Conservation (phyloP, 345 rosid species). For the Turritis glabra region DNA sequence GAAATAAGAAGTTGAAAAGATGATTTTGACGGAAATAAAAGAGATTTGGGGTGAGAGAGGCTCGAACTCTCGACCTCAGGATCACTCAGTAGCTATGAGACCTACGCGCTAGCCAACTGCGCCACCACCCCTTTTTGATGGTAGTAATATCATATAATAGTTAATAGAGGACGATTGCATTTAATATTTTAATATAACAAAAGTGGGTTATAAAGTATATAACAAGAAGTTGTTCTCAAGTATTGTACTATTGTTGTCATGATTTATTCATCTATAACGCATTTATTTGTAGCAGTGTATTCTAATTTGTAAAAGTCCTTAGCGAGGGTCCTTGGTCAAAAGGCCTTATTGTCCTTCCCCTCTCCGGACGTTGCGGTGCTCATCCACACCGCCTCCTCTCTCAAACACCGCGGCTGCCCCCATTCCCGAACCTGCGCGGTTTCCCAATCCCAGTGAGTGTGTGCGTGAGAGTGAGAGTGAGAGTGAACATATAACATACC, state of each 20-base stretch:
- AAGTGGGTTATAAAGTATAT: neutral
- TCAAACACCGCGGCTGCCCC: constrained; percentile 97
- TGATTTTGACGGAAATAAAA: neutral
- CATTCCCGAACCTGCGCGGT: constrained; percentile 83
- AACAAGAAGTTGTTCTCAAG: neutral
- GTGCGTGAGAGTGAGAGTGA: neutral
- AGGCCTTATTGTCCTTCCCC: constrained; percentile 28
- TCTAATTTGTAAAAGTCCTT: neutral
- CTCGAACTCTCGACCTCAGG: constrained; percentile 96
- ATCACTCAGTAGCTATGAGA: constrained; percentile 86
- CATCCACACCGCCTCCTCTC: constrained; percentile 67
- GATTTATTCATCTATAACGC: neutral
- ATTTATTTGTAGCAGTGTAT: neutral
- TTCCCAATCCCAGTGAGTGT: constrained; percentile 9
- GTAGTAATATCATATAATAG: accelerated
- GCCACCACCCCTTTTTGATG: constrained; percentile 65
- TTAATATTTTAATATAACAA: neutral
- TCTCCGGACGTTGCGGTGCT: constrained; percentile 56
- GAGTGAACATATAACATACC: constrained; percentile 20
- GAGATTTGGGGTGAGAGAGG: constrained; percentile 79
- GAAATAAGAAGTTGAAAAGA: neutral
- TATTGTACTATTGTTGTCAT: neutral
- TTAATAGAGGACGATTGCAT: neutral
- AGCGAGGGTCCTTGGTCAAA: neutral
- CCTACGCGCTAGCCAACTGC: constrained; percentile 99